Base-by-base conservation (phyloP, 2,329 filamentous ascomycete species). In the Cercospora beticola region DNA sequence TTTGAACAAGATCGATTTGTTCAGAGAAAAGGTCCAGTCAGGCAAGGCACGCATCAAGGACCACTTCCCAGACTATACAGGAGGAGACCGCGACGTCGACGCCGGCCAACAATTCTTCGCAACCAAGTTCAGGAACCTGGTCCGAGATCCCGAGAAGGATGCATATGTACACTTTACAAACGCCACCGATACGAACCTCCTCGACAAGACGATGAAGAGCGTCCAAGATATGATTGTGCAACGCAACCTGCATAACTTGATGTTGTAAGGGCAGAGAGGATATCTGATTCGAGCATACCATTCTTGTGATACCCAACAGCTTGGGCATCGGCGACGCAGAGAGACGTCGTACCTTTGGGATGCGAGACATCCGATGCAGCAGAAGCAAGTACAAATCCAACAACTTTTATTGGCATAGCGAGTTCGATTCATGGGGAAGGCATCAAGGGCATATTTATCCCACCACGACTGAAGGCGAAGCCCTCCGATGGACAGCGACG, bases 141-240 rank as follows among this genome's bases (percentile, higher is more conserved):
- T 85, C 30, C 80, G 83, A 59, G 80, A 83, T 72, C 82, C 82
- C 6, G 81, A 81, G 73, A 85, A 85, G 74, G 83, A 85, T 73
- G 81, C 83, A 54, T 85, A 85, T 68, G 81, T 85, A 21, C 83
- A 85, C 75, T 85, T 82, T 77, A 85, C 83, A 61, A 85, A 85
- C 73, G 83, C 83, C 8, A 85, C 83, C 58, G 83, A 85, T 71
- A 85, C 83, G 59, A 79, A 84, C 74, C 75, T 85, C 67, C 76
- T 80, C 64, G 84, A 84, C 74, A 85, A 83, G 77, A 85, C 83
- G 30, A 85, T 85, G 83, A 80, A 80, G 64, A 84, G 82, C 40
- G 72, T 85, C 61, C 83, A 85, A 73, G 83, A 85, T 72, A 85
- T 85, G 83, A 85, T 85, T 72, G 83, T 85, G 62, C 83, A 85